Evolutionary conservation across 768 basidiomycete species (phyloP), one percentile per base, ranked within the genome.

Genomic region (Rhizopogon sp.): DNA sequence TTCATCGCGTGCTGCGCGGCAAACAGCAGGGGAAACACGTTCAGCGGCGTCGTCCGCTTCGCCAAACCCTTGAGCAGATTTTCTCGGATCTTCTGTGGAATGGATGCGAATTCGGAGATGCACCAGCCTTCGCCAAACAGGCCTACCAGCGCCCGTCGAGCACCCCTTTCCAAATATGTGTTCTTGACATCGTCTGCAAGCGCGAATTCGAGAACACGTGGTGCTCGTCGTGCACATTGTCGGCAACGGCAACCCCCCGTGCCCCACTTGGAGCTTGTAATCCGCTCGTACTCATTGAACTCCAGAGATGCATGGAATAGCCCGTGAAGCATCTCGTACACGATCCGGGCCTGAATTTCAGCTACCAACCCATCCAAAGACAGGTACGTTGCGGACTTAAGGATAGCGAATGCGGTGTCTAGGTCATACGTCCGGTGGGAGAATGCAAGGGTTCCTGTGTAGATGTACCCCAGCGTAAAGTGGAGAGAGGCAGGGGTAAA

Each of bases 401-500:
- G 83, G 63, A 98, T 92, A 58, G 89, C 82, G 67, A 98, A 93
- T 0, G 90, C 89, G 14, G 94, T 98, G 43, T 85, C 79, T 61
- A 98, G 84, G 73, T 98, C 96, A 71, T 93, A 97, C 1, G 90
- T 85, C 13, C 96, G 79, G 62, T 98, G 90, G 3, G 91, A 93
- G 69, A 98, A 97, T 29, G 87, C 77, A 43, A 98, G 87, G 4
- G 93, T 96, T 42, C 96, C 97, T 5, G 93, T 91, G 65, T 98
- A 98, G 44, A 98, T 84, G 72, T 88, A 98, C 3, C 93, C 93
- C 45, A 98, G 81, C 39, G 92, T 92, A 68, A 98, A 98, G 66
- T 96, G 92, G 5, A 97, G 77, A 0, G 93, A 90, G 1, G 95
- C 89, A 0, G 95, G 92, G 0, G 96, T 96, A 71, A 98, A 98